Base-by-base conservation (phyloP, 2,329 filamentous ascomycete genomes). In the Lithohypha guttulata region DNA sequence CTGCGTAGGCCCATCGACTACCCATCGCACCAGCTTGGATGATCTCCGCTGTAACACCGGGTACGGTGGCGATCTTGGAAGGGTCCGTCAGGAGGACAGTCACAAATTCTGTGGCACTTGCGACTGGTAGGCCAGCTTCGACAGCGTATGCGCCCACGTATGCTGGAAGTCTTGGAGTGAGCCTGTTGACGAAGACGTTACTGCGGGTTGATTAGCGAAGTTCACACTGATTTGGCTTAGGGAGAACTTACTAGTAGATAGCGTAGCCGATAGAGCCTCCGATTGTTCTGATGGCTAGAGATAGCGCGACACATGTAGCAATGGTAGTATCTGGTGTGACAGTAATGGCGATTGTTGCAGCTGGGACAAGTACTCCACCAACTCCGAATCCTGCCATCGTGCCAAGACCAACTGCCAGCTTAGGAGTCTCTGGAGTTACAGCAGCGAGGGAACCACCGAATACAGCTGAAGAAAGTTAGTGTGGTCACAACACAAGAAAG, bases 1-100 rank as follows among this genome's bases (percentile, higher is more conserved):
- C 61, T 0, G 74, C 64, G 53, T 68, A 80, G 0, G 74, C 44
- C 44, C 44, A 47, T 18, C 44, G 33, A 8, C 18, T 40, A 4
- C 43, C 41, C 6, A 43, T 40, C 15, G 41, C 36, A 9, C 40
- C 43, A 10, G 43, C 45, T 6, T 44, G 4, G 13, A 42, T 27
- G 7, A 47, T 31, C 4, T 19, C 35, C 14, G 15, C 17, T 7
- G 26, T 29, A 6, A 29, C 27, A 6, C 27, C 27, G n/a, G 23
- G 23, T n/a, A 25, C 7, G 23, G 7, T 25, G 8, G 23, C 23
- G n/a, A n/a, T 25, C 23, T n/a, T 25, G 23, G 23, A 25, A 25
- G 23, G 8, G 23, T 25, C 23, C 23, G 23, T n/a, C 23, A 25
- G 7, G 23, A 25, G 7, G 23, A 7, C 23, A 25, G n/a, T n/a